Evolutionary conservation across 495 filamentous ascomycete genomes (phyloP), one percentile per base, ranked within the genome.

Genomic region (Hypoxylon trugodes): DNA sequence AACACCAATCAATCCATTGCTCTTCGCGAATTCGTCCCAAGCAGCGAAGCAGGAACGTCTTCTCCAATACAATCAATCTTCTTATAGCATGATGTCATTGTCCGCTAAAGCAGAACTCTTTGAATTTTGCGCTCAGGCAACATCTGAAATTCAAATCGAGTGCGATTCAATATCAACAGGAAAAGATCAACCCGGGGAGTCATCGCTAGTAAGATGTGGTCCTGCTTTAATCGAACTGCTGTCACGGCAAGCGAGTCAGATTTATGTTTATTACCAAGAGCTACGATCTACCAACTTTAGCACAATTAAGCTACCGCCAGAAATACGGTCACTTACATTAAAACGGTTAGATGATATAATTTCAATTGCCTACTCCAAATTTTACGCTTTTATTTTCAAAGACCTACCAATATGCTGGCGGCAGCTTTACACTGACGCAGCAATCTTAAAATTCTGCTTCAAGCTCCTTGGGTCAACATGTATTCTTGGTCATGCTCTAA

Each of bases 401-500:
- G 82, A 91, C 58, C 89, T 96, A 3, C 86, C 91, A 0, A 45
- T 62, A 1, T 89, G 86, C 70, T 97, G 92, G 92, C 81, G 86
- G 12, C 81, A 86, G 46, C 77, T 96, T 9, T 96, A 90, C 72
- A 91, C 88, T 0, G 90, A 95, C 66, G 91, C 90, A 19, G 86
- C 84, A 40, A 82, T 96, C 13, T 70, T 90, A 60, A 87, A 89
- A 58, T 80, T 79, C 51, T 69, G 69, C 21, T 24, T 74, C 80
- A 81, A 53, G 69, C 85, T 65, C 59, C 76, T 37, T 43, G 73
- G 9, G 77, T 82, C 45, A 51, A 73, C 56, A 37, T 64, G 63
- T 24, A 33, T 48, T 6, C 56, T 61, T 26, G 37, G 15, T 25
- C 25, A 21, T 35, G 56, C 1, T 61, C 62, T 21, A 69, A 70